Base-by-base conservation (phyloP, 768 basidiomycete species). In the Psilocybe subaeruginosa region DNA sequence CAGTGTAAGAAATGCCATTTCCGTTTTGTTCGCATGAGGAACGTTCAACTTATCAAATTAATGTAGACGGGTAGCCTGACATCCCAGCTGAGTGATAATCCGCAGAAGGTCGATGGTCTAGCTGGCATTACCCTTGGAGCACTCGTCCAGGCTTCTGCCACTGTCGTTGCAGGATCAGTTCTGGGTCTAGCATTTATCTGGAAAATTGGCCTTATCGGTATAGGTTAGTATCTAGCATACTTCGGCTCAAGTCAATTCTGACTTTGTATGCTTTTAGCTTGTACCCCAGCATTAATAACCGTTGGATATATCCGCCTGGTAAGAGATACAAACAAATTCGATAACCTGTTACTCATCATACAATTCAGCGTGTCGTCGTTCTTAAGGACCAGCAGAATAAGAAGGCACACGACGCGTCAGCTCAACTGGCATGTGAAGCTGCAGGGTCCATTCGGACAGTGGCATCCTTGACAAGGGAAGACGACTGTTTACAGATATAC, bases 391-490 rank as follows among this genome's bases (percentile, higher is more conserved):
- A 91, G 68, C 72, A 78, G 62, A 95, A 93, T 80, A 93, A 93
- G 77, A 80, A 81, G 65, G 79, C 88, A 0, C 93, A 98, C 70
- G 91, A 89, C 65, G 74, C 74, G 3, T 93, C 92, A 19, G 93
- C 95, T 2, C 94, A 97, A 63, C 71, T 95, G 16, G 95, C 95
- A 45, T 95, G 93, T 66, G 96, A 98, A 73, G 93, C 94, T 23
- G 93, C 94, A 27, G 90, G 84, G 8, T 83, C 96, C 4, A 96
- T 98, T 66, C 85, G 92, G 46, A 97, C 96, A 1, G 95, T 98
- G 29, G 94, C 95, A 4, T 82, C 89, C 0, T 79, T 98, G 48
- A 96, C 93, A 0, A 81, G 95, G 17, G 96, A 98, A 72, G 83
- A 87, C 27, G 92, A 95, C 63, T 93, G 92, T 69, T 78, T 82